Evolutionary conservation across 805 yeast genomes (phyloP).

Genomic region (Starmerella etchellsii): DNA sequence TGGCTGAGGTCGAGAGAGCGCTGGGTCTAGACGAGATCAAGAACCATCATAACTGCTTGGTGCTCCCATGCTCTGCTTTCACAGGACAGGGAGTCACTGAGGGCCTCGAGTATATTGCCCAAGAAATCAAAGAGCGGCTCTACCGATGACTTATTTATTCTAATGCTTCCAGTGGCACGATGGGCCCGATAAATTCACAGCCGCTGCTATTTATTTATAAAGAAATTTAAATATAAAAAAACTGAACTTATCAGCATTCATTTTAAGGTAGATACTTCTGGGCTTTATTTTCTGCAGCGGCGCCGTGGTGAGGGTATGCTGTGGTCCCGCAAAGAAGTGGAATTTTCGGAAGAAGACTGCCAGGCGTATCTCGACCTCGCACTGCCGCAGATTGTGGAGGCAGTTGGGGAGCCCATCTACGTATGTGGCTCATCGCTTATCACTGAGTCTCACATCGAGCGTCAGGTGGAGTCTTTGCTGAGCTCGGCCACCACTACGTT

Average conservation of each 20-base stretch:
- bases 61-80: slow-evolving; percentile 39
- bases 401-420: slow-evolving; percentile 7
- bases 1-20: slow-evolving; percentile 4
- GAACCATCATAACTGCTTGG: slow-evolving; percentile 31
- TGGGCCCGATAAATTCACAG: no score
- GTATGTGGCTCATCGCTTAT: slow-evolving; percentile 1
- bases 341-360: slow-evolving; percentile 6
- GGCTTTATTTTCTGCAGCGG: no score
- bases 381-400: slow-evolving; percentile 1
- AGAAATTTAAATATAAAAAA: no score
- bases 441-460: slow-evolving; percentile 2
- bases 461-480: slow-evolving; percentile 2
- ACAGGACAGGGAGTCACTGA: slow-evolving; percentile 32
- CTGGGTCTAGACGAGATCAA: slow-evolving; percentile 28
- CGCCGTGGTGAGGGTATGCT: slow-evolving; percentile 1
- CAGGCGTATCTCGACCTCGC: slow-evolving; percentile 4
- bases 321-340: slow-evolving; percentile 1
- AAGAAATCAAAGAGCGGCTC: slow-evolving; percentile 32
- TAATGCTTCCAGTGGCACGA: no score
- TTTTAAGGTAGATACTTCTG: no score
- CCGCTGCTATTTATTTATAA: no score
- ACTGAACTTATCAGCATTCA: no score
- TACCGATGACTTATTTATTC: no score
- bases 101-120: slow-evolving; percentile 35
- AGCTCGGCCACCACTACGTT: slow-evolving; percentile 1